Evolutionary conservation across 2,329 filamentous ascomycete species (phyloP).

Genomic region (Anthostomella pinea): DNA sequence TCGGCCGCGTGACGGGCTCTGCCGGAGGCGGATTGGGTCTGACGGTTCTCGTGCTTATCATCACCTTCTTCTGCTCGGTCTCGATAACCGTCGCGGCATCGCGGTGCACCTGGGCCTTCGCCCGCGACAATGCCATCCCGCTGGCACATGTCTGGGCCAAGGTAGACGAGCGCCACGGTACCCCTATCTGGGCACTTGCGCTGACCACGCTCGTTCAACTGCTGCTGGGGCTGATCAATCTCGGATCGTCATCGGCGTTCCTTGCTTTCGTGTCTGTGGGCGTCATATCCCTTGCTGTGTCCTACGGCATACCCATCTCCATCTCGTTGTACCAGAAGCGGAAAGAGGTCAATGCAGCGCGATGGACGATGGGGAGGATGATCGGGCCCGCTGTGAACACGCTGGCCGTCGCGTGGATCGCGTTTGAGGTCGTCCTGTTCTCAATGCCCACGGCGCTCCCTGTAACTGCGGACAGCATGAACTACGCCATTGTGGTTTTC

Average conservation of each 20-base stretch:
- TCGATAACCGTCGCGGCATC: conserved; percentile 67
- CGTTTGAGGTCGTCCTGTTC: conserved; percentile 52
- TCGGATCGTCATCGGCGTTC: conserved; percentile 56
- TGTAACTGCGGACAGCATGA: conserved; percentile 29
- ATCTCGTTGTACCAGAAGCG: conserved; percentile 47
- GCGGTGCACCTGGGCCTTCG: conserved; percentile 65
- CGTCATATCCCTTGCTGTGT: conserved; percentile 53
- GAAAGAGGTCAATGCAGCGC: conserved; percentile 44
- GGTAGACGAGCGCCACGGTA: conserved; percentile 50
- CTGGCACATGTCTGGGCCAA: conserved; percentile 47
- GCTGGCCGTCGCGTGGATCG: conserved; percentile 48
- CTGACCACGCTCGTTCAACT: conserved; percentile 53
- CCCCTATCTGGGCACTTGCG: conserved; percentile 55
- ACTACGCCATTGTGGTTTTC: conserved; percentile 58
- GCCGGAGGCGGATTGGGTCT: conserved; percentile 49
- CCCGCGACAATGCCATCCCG: conserved; percentile 56
- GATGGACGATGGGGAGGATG: conserved; percentile 43
- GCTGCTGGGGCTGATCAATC: conserved; percentile 54
- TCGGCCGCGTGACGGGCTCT: conserved; percentile 48
- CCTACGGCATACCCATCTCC: conserved; percentile 54
- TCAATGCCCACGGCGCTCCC: conserved; percentile 35
- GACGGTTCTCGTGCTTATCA: conserved; percentile 51
- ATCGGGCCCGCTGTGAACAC: conserved; percentile 45
- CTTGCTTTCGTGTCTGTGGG: conserved; percentile 54
- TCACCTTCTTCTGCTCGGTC: conserved; percentile 58